A percentile compares a stretch with the other conserved stretches of the same genome.
These are phyloP conservation scores for Phytopythium delawarense DNA, from an alignment of 352 stramenopile species.

Conservation along the genomic window DNA sequence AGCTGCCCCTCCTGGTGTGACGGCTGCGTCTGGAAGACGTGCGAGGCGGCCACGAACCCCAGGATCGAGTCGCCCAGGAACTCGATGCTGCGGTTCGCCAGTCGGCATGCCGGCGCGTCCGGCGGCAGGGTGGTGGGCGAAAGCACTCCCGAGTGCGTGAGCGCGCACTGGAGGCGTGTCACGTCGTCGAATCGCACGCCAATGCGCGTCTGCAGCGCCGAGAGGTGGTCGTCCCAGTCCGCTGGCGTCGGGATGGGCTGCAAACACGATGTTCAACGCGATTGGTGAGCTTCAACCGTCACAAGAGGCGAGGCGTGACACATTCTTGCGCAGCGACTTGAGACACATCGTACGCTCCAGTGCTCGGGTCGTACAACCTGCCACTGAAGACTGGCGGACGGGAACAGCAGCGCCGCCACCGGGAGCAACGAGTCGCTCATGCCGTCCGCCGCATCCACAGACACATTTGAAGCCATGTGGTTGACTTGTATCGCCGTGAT, in stretches of 20 bases:
- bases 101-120: conserved; percentile 40
- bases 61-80: conserved; percentile 81
- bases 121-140: conserved; percentile 28
- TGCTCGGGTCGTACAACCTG: conserved; percentile 53
- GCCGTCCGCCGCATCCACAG: background rate
- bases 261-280: too few relatives aligned
- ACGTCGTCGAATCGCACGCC: conserved; percentile 56
- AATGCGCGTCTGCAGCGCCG: conserved; percentile 49
- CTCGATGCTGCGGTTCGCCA: conserved; percentile 81
- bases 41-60: conserved; percentile 50
- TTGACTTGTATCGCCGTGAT: background rate
- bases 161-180: conserved; percentile 55
- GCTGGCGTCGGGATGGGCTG: conserved; percentile 36
- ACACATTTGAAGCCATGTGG: too few relatives aligned
- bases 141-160: conserved; percentile 74
- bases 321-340: too few relatives aligned
- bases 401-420: conserved; percentile 17
- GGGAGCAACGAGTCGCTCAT: background rate
- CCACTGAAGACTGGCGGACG: conserved; percentile 33
- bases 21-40: conserved; percentile 75
- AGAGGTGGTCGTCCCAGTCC: conserved; percentile 41
- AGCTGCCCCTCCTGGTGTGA: conserved; percentile 71
- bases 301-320: background rate
- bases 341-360: conserved; percentile 21
- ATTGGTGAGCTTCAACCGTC: background rate